Conservation (phyloP, 2,329 filamentous ascomycete species). For the Aquanectria penicillioides region DNA sequence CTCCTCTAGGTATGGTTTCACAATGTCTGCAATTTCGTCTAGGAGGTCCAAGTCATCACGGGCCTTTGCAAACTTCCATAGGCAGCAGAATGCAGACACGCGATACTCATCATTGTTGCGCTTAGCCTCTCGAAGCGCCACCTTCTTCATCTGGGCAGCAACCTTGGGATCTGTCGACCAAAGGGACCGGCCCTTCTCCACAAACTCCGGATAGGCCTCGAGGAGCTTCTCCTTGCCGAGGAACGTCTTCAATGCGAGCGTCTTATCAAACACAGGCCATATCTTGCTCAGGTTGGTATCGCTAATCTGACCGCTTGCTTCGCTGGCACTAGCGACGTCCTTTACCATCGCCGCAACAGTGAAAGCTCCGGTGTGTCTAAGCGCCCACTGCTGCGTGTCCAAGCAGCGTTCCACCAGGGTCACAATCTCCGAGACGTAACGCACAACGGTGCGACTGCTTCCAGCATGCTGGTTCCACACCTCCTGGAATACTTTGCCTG, state of each 20-base stretch:
- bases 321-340: constrained; percentile 69
- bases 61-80: constrained; percentile 78
- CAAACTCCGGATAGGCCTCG: constrained; percentile 81
- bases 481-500: constrained; percentile 80
- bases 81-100: constrained; percentile 75
- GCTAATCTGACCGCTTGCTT: constrained; percentile 67
- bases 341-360: constrained; percentile 79
- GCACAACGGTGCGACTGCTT: constrained; percentile 80
- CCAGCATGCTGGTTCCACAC: constrained; percentile 94
- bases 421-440: constrained; percentile 87
- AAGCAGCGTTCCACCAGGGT: constrained; percentile 73
- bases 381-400: constrained; percentile 84
- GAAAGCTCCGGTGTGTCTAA: constrained; percentile 89
- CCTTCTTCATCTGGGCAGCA: constrained; percentile 78
- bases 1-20: constrained; percentile 70
- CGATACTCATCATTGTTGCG: constrained; percentile 89
- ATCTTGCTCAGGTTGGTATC: constrained; percentile 69
- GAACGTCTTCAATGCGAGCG: constrained; percentile 90
- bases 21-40: constrained; percentile 71
- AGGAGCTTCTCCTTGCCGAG: constrained; percentile 89
- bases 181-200: constrained; percentile 69
- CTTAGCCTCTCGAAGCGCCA: constrained; percentile 87
- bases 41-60: constrained; percentile 77
- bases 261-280: constrained; percentile 87
- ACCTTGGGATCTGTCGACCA: constrained; percentile 64